Evolutionary conservation across 139 green algal genomes (phyloP), one percentile per base, ranked within the genome.

Genomic region (Auxenochlorella protothecoides): DNA sequence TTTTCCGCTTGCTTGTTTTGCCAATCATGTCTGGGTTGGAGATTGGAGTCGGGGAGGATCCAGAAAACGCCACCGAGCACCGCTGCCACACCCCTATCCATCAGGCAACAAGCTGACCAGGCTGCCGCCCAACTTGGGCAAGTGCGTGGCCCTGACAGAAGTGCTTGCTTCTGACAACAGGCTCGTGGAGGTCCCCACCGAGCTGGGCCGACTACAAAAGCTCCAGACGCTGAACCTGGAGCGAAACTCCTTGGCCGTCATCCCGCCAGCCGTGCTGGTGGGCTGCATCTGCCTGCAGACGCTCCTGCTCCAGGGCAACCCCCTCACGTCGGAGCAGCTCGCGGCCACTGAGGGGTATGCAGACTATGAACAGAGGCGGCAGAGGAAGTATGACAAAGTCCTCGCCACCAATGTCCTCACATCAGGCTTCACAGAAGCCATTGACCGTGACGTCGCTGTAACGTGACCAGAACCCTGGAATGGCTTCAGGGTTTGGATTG

Each of bases 251-350:
- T 82, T 92, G 51, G 27, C 16, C 0, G 65, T 63, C 7, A 77
- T 95, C n/a, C 88, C 89, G 3, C n/a, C 75, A 0, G 79, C 72
- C 1, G 52, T 95, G 14, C 78, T 95, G n/a, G 57, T 59, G 44
- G 77, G 74, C 65, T 95, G 89, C 70, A 53, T 56, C 27, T 53
- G 63, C 5, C 75, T 95, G 60, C 83, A 92, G 16, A 93, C 88
- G 5, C 75, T 95, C 13, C 78, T 72, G 6, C 76, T 95, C 56
- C 89, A 94, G 68, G 69, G 70, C 56, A 92, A 90, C 70, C 83
- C 87, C 51, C 82, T 95, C 71, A 85, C 73, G 5, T 63, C 61
- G 72, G 13, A 78, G 65, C 16, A 16, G 53, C 66, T 85, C 59
- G 57, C 79, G 72, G 75, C 66, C 9, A 84, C 78, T 16, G 69